These are phyloP conservation scores for Phaeoacremonium minimum DNA, from an alignment of 2,329 filamentous ascomycete genomes.

Conservation along the genomic window DNA sequence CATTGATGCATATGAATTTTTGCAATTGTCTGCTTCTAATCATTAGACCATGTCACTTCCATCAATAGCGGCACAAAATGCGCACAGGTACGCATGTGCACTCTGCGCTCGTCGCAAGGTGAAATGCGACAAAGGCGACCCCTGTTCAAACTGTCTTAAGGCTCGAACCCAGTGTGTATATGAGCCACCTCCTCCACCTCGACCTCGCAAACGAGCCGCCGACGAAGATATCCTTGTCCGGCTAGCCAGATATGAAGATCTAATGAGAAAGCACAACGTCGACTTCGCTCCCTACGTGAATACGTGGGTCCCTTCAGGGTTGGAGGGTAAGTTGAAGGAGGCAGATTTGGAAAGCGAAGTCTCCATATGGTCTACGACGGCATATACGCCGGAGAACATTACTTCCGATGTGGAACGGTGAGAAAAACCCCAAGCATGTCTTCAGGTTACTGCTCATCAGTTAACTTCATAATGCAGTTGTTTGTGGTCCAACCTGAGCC, in stretches of 20 bases:
- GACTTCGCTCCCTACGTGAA: constrained; percentile 13
- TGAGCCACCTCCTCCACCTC: constrained; percentile 10
- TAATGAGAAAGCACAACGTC: constrained; percentile 20
- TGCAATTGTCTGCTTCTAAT: too few species aligned
- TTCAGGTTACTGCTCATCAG: too few species aligned
- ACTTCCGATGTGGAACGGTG: neutral
- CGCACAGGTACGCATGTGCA: constrained; percentile 8
- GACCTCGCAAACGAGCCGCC: constrained; percentile 18
- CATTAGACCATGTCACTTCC: too few species aligned
- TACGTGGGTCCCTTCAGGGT: constrained; percentile 17
- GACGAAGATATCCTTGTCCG: constrained; percentile 19
- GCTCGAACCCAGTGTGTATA: constrained; percentile 17
- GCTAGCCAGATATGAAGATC: constrained; percentile 18
- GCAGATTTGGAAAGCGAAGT: neutral
- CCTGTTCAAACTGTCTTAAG: constrained; percentile 11
- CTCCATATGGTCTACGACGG: too few species aligned
- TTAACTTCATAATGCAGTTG: neutral
- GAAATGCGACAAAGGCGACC: constrained; percentile 11
- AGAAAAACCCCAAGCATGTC: neutral
- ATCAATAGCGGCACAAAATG: too few species aligned
- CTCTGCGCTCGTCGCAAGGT: constrained; percentile 13
- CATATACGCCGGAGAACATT: constrained; percentile 3
- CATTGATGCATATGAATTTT: too few species aligned
- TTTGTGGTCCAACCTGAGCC: constrained; percentile 2
- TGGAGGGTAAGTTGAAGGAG: constrained; percentile 7